Percentiles rank a stretch among this genome's conserved stretches.
Conservation (phyloP, 495 filamentous ascomycete species). For the Aspergillus panamensis region DNA sequence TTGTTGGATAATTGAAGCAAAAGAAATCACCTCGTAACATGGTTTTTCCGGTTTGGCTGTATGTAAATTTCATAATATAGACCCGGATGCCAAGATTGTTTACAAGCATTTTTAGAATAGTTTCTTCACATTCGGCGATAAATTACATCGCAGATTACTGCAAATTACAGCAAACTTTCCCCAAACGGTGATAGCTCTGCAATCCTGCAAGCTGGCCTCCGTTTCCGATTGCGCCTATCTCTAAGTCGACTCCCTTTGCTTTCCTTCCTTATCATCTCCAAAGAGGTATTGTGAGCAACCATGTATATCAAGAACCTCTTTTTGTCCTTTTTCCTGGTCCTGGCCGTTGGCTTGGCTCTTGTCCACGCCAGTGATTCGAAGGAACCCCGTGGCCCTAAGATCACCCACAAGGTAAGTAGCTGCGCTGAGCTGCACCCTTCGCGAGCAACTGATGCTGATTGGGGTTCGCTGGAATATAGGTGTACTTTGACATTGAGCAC, state of each 20-base stretch:
- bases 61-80: constrained; percentile 10
- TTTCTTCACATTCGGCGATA: not conserved
- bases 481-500: constrained; percentile 93
- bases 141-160: constrained; percentile 5
- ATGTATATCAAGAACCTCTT: constrained; percentile 49
- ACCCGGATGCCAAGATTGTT: not conserved
- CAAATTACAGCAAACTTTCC: constrained; percentile 4
- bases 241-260: constrained; percentile 12
- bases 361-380: constrained; percentile 56
- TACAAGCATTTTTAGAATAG: not conserved
- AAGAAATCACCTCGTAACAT: constrained; percentile 36
- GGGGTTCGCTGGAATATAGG: constrained; percentile 36
- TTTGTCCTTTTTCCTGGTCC: constrained; percentile 68
- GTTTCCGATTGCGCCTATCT: constrained; percentile 16
- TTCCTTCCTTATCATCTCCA: constrained; percentile 11
- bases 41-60: constrained; percentile 31
- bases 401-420: constrained; percentile 75
- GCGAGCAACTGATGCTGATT: constrained; percentile 3
- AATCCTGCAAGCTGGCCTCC: constrained; percentile 44
- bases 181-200: constrained; percentile 24
- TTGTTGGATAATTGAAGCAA: constrained; percentile 15
- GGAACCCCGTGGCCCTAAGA: constrained; percentile 84
- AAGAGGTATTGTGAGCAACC: constrained; percentile 34
- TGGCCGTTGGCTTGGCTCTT: constrained; percentile 61
- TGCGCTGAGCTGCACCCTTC: not conserved